Evolutionary conservation across 2,329 filamentous ascomycete genomes (phyloP).

Genomic region (Alternaria conjuncta): DNA sequence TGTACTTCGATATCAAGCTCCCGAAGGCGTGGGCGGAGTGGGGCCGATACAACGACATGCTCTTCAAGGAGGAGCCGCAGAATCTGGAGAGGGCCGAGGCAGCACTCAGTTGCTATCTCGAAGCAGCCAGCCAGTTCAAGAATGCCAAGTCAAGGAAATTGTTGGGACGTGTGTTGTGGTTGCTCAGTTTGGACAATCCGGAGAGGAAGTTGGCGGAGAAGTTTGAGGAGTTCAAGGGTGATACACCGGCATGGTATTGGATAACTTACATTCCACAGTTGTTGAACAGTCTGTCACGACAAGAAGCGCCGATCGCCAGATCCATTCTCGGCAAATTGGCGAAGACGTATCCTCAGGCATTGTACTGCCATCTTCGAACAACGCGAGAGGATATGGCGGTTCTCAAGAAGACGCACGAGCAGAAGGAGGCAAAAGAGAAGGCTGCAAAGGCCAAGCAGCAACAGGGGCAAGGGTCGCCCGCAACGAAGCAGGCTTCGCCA

Average conservation of each 20-base stretch:
- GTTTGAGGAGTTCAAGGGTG: conserved; percentile 96
- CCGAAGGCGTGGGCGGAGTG: conserved; percentile 99
- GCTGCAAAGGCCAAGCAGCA: conserved; percentile 66
- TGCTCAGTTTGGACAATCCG: conserved; percentile 89
- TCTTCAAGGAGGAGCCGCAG: conserved; percentile 88
- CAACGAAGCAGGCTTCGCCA: conserved; percentile 47
- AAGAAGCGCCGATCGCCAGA: conserved; percentile 87
- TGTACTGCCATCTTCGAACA: conserved; percentile 95
- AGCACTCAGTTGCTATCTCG: conserved; percentile 93
- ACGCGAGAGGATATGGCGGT: conserved; percentile 91
- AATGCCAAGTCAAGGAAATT: conserved; percentile 95
- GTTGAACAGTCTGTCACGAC: conserved; percentile 86
- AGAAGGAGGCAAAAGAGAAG: conserved; percentile 65
- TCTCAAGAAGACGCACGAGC: conserved; percentile 85
- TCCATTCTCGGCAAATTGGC: conserved; percentile 90
- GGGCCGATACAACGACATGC: conserved; percentile 96
- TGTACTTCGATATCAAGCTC: conserved; percentile 94
- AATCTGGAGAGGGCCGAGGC: conserved; percentile 86
- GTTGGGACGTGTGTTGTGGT: conserved; percentile 90
- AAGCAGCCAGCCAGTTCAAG: conserved; percentile 96
- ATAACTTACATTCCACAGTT: conserved; percentile 98
- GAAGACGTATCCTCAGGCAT: conserved; percentile 89
- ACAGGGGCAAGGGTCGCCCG: conserved; percentile 51
- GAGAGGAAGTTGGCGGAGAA: conserved; percentile 82
- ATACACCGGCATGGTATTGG: conserved; percentile 99